A percentile compares a stretch with the other conserved stretches of the same genome.
phyloP scores from a whole-genome alignment of 305 asterid species.

The Solanum hybrid region DNA sequence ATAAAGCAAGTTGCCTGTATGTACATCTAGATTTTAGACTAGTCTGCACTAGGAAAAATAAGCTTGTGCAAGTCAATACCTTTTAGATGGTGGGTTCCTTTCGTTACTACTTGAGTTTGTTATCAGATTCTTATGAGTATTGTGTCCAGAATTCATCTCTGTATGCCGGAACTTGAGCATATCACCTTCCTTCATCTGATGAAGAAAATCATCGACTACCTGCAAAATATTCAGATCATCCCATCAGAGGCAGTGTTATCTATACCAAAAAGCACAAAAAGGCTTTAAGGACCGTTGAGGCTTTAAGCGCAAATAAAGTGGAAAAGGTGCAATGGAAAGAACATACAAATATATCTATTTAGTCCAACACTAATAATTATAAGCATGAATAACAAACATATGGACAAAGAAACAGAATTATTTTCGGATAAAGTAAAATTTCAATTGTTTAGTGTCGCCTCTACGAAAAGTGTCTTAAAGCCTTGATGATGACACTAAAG shows the following conservation, averaged over 20 bases:
- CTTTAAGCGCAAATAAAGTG: neutral
- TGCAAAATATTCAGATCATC: slow-evolving; percentile 15
- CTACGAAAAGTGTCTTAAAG: too few species aligned
- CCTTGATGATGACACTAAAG: neutral
- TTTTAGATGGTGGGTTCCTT: slow-evolving; percentile 46
- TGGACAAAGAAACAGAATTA: neutral
- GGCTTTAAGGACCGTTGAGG: neutral
- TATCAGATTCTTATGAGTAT: slow-evolving; percentile 46
- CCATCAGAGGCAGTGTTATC: neutral
- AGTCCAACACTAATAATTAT: neutral
- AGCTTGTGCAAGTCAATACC: slow-evolving; percentile 34
- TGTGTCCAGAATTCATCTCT: slow-evolving; percentile 44
- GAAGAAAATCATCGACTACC: slow-evolving; percentile 66
- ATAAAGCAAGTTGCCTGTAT: slow-evolving; percentile 49
- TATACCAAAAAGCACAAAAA: neutral
- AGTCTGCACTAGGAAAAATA: slow-evolving; percentile 3
- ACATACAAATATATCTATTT: neutral
- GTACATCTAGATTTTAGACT: slow-evolving; percentile 30
- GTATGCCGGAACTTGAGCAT: slow-evolving; percentile 25
- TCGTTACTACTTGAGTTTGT: slow-evolving; percentile 45
- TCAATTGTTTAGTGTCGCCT: neutral
- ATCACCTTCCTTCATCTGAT: slow-evolving; percentile 59
- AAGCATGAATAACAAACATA: neutral
- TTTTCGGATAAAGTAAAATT: neutral
- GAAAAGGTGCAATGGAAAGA: neutral